Base-by-base conservation (phyloP, 306 rosid species). In the Castanea crenata region DNA sequence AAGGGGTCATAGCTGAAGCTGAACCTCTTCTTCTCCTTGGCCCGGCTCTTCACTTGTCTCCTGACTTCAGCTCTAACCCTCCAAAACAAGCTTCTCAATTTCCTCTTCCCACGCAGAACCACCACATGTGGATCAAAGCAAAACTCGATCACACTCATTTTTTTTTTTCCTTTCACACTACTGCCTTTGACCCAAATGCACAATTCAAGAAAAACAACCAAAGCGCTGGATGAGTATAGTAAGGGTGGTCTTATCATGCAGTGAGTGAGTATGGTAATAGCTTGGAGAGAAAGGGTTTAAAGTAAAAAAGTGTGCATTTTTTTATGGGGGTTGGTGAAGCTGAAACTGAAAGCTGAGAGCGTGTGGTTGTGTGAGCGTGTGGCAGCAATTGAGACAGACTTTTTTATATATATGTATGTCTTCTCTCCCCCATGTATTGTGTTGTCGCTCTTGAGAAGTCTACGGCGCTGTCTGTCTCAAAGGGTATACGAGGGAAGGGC, bases 1-100 rank as follows among this genome's bases (percentile, higher is more conserved):
- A 88, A 82, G 80, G 90, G 88, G 51, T 90, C 94, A 23, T 90
- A 90, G 84, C 79, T 64, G 81, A 90, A 90, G 74, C 23, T 76
- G 83, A 78, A 83, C 16, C 78, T 85, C 63, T 85, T 80, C 14
- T 41, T 27, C 3, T n/a, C 46, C 25, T 44, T 81, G n/a, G 77
- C 69, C 9, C 56, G 34, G 23, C 70, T 19, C 76, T 81, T 83
- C 54, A 83, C 31, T 65, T 83, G 84, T 52, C 87, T 85, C 83
- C 71, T 88, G 8, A 88, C 12, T 61, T 85, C 79, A 11, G 90
- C 92, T 81, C 85, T 84, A 0, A 88, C 78, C 76, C 82, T 86
- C 92, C 92, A 79, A 58, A 90, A 85, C 70, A 86, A 71, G 23
- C 86, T 83, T 82, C 85, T 86, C 76, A 90, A 15, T 86, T 72